Base-by-base conservation (phyloP, 441 rosid species). In the Pelargonium exstipulatum region DNA sequence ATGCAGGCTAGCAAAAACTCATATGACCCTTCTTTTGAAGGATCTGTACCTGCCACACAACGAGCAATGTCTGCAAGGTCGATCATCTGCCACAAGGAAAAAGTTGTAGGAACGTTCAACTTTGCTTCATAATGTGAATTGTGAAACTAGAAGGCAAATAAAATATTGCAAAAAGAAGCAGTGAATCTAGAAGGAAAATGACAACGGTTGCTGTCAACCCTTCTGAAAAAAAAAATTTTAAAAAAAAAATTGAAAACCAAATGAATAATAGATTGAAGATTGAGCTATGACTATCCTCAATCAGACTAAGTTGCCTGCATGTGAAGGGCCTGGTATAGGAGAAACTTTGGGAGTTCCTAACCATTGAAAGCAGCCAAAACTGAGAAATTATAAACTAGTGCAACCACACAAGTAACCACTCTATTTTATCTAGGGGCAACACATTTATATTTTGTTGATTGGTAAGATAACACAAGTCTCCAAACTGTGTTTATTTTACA, bases 41-140 rank as follows among this genome's bases (percentile, higher is more conserved):
- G 66, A 73, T 88, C 90, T 48, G 92, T 82, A 64, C 80, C 77
- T 70, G 97, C 92, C 42, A 87, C 91, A 78, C 91, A 90, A 66
- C 89, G 89, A 45, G 91, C 92, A 75, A 90, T 89, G 82, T 90
- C 95, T 24, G 92, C 85, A 81, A 90, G 91, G 77, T 90, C 92
- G 80, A 81, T 79, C 89, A 90, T 90, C 97, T 90, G 83, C 72
- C 64, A 80, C 64, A 58, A 65, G 22, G 55, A 62, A 46, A 51
- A 1, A 46, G 55, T 69, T 13, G 70, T 24, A 42, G 35, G 37
- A 49, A 67, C 8, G 46, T 16, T 9, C 35, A 63, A n/a, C 63
- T 60, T 57, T 5, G 13, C 20, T 55, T 22, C 53, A 35, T 46
- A 71, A 32, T 18, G 18, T 20, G 17, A 69, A 2, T 53, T n/a